Evolutionary conservation across 306 rosid genomes (phyloP).

Genomic region (Canavalia ensiformis): DNA sequence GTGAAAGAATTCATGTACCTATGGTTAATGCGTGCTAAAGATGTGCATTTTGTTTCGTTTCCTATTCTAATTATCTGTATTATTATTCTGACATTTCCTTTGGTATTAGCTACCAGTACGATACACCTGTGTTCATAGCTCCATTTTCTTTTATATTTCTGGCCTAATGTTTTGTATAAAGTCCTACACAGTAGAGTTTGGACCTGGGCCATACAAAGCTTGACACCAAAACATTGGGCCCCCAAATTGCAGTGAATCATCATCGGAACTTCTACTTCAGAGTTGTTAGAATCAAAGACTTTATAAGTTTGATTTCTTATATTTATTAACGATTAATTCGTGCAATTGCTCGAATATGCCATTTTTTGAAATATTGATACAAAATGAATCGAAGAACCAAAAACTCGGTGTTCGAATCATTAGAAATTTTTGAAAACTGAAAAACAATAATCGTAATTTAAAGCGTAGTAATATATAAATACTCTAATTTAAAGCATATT

Average conservation of each 20-base stretch:
- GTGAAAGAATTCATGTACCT: constrained; percentile 1
- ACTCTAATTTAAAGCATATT: too few relatives aligned
- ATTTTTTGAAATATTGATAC: not conserved
- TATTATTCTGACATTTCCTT: not conserved
- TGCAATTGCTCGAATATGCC: not conserved
- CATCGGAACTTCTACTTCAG: not conserved
- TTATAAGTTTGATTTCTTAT: not conserved
- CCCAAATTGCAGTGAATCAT: not conserved
- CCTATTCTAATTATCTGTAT: constrained; percentile 12
- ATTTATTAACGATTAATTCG: not conserved
- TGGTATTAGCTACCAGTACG: not conserved
- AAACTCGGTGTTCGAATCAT: not conserved
- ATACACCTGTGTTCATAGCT: too few relatives aligned
- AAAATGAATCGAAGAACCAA: too few relatives aligned
- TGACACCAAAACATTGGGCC: not conserved
- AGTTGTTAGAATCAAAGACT: too few relatives aligned
- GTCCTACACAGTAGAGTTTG: not conserved
- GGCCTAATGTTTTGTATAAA: not conserved
- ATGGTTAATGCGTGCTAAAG: constrained; percentile 13
- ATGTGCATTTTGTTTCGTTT: constrained; percentile 21
- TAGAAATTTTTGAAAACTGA: not conserved
- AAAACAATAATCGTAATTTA: too few relatives aligned
- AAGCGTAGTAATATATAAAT: too few relatives aligned
- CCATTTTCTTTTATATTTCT: too few relatives aligned
- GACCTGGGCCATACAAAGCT: not conserved